These are phyloP conservation scores for Gliomastix tumulicola DNA, from an alignment of 2,329 filamentous ascomycete genomes.

Conservation along the genomic window DNA sequence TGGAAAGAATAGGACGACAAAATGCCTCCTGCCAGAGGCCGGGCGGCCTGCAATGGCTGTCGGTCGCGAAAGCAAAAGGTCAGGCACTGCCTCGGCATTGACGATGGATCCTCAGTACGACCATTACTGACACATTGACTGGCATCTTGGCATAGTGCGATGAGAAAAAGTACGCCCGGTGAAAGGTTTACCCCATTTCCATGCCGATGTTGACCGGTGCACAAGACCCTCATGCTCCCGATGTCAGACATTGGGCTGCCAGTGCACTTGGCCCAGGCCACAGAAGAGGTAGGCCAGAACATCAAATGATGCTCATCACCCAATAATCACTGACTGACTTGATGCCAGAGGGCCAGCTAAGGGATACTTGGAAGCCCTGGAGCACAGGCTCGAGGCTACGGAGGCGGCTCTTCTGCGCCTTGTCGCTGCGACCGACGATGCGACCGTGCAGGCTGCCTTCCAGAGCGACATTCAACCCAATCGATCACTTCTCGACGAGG, in stretches of 20 bases:
- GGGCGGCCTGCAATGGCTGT: conserved; percentile 11
- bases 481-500: too few species aligned
- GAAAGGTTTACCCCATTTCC: neutral
- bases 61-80: conserved; percentile 13
- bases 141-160: conserved; percentile 3
- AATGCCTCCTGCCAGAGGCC: conserved; percentile 5
- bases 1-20: neutral
- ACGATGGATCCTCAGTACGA: neutral
- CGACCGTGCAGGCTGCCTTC: too few species aligned
- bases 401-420: conserved; percentile 28
- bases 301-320: neutral
- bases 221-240: conserved; percentile 7
- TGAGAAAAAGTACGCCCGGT: conserved; percentile 3
- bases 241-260: conserved; percentile 4
- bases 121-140: neutral
- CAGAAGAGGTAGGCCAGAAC: conserved; percentile 8
- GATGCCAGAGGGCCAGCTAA: conserved; percentile 33
- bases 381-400: conserved; percentile 30
- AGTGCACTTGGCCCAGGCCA: conserved; percentile 8
- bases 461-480: too few species aligned
- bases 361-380: conserved; percentile 34
- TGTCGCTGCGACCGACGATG: too few species aligned
- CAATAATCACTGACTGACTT: neutral
- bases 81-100: too few species aligned
- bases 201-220: neutral